Conservation (phyloP, 805 yeast genomes). For the Saccharomycopsis guyanensis region DNA sequence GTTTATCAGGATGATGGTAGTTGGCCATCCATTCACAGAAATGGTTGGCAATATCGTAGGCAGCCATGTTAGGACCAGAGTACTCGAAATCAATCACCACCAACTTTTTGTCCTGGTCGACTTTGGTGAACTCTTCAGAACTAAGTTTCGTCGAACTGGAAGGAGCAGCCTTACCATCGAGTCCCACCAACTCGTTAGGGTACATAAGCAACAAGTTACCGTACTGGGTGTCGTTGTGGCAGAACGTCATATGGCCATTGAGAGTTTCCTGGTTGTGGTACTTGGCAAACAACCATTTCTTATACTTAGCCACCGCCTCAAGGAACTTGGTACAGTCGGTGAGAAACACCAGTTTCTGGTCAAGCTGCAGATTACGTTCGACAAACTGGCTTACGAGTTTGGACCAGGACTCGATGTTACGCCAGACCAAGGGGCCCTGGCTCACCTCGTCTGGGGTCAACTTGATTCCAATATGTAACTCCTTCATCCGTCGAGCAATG, state of each 20-base stretch:
- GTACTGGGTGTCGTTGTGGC: slow-evolving; percentile 96
- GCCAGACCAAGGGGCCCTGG: slow-evolving; percentile 65
- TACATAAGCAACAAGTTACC: slow-evolving; percentile 77
- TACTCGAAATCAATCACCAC: slow-evolving; percentile 97
- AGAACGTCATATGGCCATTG: slow-evolving; percentile 56
- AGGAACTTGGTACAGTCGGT: slow-evolving; percentile 45
- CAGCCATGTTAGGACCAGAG: slow-evolving; percentile 84
- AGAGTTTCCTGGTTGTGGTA: slow-evolving; percentile 34
- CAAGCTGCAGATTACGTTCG: slow-evolving; percentile 20
- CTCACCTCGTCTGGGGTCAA: slow-evolving; percentile 48
- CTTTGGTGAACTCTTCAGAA: neutral
- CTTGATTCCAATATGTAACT: slow-evolving; percentile 74
- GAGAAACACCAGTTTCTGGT: slow-evolving; percentile 33
- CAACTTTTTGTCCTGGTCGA: slow-evolving; percentile 57
- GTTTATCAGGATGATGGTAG: slow-evolving; percentile 56
- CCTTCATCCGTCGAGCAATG: slow-evolving; percentile 95
- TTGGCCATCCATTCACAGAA: slow-evolving; percentile 97
- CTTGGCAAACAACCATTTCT: slow-evolving; percentile 49
- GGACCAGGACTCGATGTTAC: slow-evolving; percentile 65
- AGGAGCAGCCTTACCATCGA: slow-evolving; percentile 12
- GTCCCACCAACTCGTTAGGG: slow-evolving; percentile 32
- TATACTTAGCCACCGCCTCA: slow-evolving; percentile 42
- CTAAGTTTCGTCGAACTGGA: neutral
- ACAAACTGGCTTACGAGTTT: slow-evolving; percentile 34
- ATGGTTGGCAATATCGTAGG: slow-evolving; percentile 88